Conservation (phyloP, 2,329 filamentous ascomycete genomes). For the Pseudogymnoascus sp. region DNA sequence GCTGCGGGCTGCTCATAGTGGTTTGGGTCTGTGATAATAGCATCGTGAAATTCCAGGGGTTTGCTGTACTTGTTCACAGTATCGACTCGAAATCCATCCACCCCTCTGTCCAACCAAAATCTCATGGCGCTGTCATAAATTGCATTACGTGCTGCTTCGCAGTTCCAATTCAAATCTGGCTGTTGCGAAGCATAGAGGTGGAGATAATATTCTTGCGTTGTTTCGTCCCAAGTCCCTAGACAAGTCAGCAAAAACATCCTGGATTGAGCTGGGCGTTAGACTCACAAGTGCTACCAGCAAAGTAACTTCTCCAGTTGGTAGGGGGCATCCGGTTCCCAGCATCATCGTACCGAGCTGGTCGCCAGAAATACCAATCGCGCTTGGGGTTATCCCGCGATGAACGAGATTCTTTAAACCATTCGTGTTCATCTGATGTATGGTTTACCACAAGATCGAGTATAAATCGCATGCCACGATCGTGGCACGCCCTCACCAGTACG, state of each 20-base stretch:
- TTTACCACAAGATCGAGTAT: slow-evolving; percentile 73
- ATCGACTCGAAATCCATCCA: slow-evolving; percentile 66
- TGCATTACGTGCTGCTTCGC: slow-evolving; percentile 55
- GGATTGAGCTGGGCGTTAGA: background rate
- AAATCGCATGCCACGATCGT: slow-evolving; percentile 58
- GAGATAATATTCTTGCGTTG: slow-evolving; percentile 66
- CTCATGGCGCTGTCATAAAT: slow-evolving; percentile 67
- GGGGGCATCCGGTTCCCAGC: slow-evolving; percentile 59
- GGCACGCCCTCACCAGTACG: slow-evolving; percentile 49
- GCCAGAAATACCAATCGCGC: slow-evolving; percentile 61
- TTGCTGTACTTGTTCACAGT: slow-evolving; percentile 69
- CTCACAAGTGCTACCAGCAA: slow-evolving; percentile 55
- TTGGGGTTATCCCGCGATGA: slow-evolving; percentile 44
- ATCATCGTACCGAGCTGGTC: slow-evolving; percentile 43
- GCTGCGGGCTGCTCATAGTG: slow-evolving; percentile 43
- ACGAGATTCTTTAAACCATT: slow-evolving; percentile 53
- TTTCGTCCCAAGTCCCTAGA: slow-evolving; percentile 49
- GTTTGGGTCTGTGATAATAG: slow-evolving; percentile 42
- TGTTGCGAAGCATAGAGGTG: slow-evolving; percentile 69
- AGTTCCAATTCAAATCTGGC: slow-evolving; percentile 80
- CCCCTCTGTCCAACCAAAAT: slow-evolving; percentile 71
- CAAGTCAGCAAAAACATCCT: slow-evolving; percentile 11
- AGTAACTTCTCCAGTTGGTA: slow-evolving; percentile 64
- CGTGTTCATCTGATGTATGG: slow-evolving; percentile 64
- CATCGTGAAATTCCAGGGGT: slow-evolving; percentile 49